phyloP scores from a whole-genome alignment of 148 eudicot species.

The Rhododendron ferrugineum region DNA sequence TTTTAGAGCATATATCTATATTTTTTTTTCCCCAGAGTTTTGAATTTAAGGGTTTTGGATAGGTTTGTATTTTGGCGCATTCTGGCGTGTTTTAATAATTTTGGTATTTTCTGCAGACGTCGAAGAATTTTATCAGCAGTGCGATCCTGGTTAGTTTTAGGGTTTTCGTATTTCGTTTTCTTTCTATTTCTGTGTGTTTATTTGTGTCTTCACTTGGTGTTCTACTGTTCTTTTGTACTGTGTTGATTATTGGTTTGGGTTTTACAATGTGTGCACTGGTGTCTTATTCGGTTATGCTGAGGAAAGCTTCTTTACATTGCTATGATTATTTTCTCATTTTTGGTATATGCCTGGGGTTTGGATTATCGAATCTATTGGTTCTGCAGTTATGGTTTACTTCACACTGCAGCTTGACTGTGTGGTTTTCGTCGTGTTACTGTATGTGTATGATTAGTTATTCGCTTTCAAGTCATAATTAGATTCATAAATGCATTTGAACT shows the following conservation, averaged over 20 bases:
- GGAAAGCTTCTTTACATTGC: background rate
- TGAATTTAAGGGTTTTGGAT: background rate
- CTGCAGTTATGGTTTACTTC: background rate
- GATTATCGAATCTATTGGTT: background rate
- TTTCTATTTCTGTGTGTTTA: background rate
- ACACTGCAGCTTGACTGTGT: background rate
- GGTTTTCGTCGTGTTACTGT: background rate
- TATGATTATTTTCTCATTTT: background rate
- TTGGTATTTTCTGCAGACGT: conserved; percentile 29
- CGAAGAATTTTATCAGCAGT: conserved; percentile 43
- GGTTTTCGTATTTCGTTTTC: background rate
- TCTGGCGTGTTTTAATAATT: background rate
- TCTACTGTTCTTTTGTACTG: background rate
- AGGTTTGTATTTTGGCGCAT: background rate
- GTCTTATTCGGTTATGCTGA: background rate
- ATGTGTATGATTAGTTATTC: background rate
- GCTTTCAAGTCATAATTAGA: background rate
- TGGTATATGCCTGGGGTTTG: background rate
- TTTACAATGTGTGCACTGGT: background rate
- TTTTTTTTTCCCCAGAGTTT: background rate
- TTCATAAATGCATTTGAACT: background rate
- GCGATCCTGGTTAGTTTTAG: conserved; percentile 42
- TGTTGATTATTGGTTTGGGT: background rate
- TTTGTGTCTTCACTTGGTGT: background rate
- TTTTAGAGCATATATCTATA: background rate